Evolutionary conservation across 1,139 yeast species (phyloP), one percentile per base, ranked within the genome.

Genomic region (Zygoascus meyerae): DNA sequence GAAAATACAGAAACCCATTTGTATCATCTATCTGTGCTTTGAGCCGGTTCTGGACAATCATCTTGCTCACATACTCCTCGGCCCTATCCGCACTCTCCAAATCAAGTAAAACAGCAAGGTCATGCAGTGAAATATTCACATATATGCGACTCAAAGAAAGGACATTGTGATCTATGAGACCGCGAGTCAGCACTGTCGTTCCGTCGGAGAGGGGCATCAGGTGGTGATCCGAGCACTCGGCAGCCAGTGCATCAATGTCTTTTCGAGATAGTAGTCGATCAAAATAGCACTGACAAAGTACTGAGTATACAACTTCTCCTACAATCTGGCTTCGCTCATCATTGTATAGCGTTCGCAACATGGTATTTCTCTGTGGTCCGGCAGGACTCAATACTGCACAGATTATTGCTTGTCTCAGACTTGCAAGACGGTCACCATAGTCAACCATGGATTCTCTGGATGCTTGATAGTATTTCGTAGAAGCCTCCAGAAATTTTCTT

Each of bases 101-200:
- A 3, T 57, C 64, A 33, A 66, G 52, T 18, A 65, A 49, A 37
- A 48, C 50, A 5, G 62, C 66, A 16, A 66, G 53, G 36, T 61
- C 58, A 2, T 52, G 45, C 33, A 64, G 49, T 26, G 62, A 57
- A 32, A 66, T 61, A 48, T 62, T 63, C 36, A 54, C 56, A 55
- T 64, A 66, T 28, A 66, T 52, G 35, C 56, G 53, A 2, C 69
- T 64, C 6, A 66, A 62, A 1, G 69, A 61, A 36, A 63, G 53
- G 15, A 66, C 56, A 47, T 66, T 66, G 52, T 66, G 70, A 40
- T 65, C 69, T 34, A 63, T 58, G 15, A 66, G 60, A 0, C 70
- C 67, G 14, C 63, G 49, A 16, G 57, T 52, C 7, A 67, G 53
- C 1, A 64, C 67, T 0, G 67, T 62, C 4, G 59, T 56, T 34